phyloP scores from a whole-genome alignment of 2,329 filamentous ascomycete genomes.

The Scleromitrula shiraiana region DNA sequence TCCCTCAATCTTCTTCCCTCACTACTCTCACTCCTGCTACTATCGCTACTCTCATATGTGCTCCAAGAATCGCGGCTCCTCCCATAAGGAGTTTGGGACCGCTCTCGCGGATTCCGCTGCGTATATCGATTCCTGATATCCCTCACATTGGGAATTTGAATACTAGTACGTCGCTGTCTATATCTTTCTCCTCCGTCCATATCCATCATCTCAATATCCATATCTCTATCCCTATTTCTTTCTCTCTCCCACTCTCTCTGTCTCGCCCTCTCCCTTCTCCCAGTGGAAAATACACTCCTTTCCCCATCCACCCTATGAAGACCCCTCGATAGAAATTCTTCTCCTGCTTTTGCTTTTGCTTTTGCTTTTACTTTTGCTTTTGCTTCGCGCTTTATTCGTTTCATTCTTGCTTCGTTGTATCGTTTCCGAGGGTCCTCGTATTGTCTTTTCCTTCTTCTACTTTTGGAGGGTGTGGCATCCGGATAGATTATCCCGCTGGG shows the following conservation, averaged over 20 bases:
- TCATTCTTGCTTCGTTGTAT: background rate
- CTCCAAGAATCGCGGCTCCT: background rate
- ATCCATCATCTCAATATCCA: no score
- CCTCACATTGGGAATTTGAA: no score
- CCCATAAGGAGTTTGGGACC: background rate
- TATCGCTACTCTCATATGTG: background rate
- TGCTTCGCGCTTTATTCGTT: conserved; percentile 1
- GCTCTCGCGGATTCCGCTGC: no score
- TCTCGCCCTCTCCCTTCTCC: background rate
- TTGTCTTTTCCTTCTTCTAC: conserved; percentile 19
- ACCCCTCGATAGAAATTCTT: background rate
- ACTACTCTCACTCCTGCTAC: no score
- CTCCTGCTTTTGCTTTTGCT: background rate
- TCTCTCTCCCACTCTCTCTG: no score
- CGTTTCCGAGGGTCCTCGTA: conserved; percentile 6
- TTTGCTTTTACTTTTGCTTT: background rate
- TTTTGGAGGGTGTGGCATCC: no score
- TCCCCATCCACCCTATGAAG: background rate
- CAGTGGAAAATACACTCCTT: no score
- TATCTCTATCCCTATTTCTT: no score
- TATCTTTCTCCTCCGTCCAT: no score
- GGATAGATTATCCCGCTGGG: conserved; percentile 23
- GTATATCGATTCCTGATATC: no score
- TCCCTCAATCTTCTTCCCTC: background rate
- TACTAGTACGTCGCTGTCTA: no score